Percentiles rank a stretch among this genome's conserved stretches.
These are phyloP conservation scores for Leptodontidium sp. DNA, from an alignment of 2,329 filamentous ascomycete species.

Conservation along the genomic window DNA sequence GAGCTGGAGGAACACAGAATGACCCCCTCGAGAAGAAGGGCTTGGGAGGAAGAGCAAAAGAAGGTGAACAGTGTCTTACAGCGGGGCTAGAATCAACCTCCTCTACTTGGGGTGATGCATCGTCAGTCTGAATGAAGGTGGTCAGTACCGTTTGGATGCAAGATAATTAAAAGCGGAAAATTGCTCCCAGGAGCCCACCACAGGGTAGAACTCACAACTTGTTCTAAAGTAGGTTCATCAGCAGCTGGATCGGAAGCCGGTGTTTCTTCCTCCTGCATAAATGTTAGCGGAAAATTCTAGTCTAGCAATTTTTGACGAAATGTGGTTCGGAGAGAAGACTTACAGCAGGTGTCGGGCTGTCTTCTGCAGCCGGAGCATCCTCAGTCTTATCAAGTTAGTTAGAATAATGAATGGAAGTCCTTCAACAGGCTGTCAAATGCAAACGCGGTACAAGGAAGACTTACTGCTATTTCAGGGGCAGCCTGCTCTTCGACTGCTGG, in stretches of 20 bases:
- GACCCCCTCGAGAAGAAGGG: background rate
- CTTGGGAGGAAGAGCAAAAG: no score
- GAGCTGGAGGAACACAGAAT: no score
- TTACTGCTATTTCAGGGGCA: background rate
- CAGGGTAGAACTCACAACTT: background rate
- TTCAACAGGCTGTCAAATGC: background rate
- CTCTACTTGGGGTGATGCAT: background rate
- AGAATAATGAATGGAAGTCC: background rate
- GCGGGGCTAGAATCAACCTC: background rate
- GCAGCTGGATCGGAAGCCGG: no score
- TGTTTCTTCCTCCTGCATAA: background rate
- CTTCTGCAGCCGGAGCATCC: conserved; percentile 7
- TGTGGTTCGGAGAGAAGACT: background rate
- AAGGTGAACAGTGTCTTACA: background rate
- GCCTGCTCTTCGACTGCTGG: background rate
- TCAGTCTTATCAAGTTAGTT: conserved; percentile 8
- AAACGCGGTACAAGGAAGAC: background rate
- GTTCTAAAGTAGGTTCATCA: background rate
- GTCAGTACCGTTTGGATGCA: background rate
- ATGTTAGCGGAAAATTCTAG: background rate
- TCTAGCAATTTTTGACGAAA: background rate
- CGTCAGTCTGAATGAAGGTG: background rate
- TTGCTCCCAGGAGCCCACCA: background rate
- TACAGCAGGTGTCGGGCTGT: background rate
- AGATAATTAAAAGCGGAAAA: background rate